Evolutionary conservation across 2,329 filamentous ascomycete genomes (phyloP), one percentile per base, ranked within the genome.

Genomic region (Grosmannia serpens): DNA sequence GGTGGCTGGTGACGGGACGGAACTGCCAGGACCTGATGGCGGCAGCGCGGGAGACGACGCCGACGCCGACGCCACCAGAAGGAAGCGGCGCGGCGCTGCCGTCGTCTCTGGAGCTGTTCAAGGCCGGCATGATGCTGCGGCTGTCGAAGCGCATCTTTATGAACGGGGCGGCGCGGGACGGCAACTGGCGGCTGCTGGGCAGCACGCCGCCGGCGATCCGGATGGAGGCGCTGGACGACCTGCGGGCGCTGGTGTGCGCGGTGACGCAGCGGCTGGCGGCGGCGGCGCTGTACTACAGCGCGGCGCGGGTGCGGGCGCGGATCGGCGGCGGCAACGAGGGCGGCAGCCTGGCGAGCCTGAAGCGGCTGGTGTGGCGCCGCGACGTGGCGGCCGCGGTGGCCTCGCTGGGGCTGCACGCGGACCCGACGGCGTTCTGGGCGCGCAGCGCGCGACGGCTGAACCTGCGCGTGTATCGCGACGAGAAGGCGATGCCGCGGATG

Each of bases 141-240:
- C 74, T 94, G 4, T 85, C 87, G 0, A 75, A 80, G 52, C 74
- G 75, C 1, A 65, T 91, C 1, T 94, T 92, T 68, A 92, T 95
- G 89, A 92, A 91, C 61, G 77, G 78, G 15, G 69, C 74, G 2
- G 74, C 80, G 49, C 72, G 76, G 15, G 81, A 83, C 57, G 78
- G 82, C 58, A 91, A 89, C 67, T 95, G 88, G 89, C 75, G 73
- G 38, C 76, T 74, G 46, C 65, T 88, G 9, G 77, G 79, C 24
- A 77, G 79, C 24, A 77, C 81, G 58, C 75, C 75, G 3, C 91
- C 91, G 0, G 83, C 86, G 0, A 81, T 96, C 26, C 84, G 87
- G 64, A 81, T 84, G 8, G 91, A 88, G 1, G 84, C 88, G 0
- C 78, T 95, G n/a, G 78, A 82, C 6, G 89, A 94, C 64, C 86